These are phyloP conservation scores for Psidium friedrichsthalianum DNA, from an alignment of 345 rosid species.

Conservation along the genomic window DNA sequence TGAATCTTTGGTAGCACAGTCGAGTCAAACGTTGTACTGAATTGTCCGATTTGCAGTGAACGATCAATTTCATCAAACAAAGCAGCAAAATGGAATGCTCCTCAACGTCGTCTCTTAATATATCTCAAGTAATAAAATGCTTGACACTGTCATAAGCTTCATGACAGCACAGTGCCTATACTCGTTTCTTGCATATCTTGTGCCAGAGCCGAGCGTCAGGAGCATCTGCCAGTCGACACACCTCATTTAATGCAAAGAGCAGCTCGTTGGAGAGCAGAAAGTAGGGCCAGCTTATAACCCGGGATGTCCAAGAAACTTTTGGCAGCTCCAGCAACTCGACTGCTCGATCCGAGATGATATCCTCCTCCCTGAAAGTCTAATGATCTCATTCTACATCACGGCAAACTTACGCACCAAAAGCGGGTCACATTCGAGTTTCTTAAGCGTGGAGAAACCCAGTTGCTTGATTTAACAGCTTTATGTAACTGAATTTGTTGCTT, in stretches of 20 bases:
- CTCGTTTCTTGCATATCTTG: slow-evolving; percentile 81
- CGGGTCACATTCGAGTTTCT: slow-evolving; percentile 82
- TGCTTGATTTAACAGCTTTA: neutral
- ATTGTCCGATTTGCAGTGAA: slow-evolving; percentile 45
- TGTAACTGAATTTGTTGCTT: neutral
- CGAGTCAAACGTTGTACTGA: slow-evolving; percentile 66
- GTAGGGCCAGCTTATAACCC: slow-evolving; percentile 86
- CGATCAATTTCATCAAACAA: slow-evolving; percentile 65
- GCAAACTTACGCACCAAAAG: slow-evolving; percentile 78
- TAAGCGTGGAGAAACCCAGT: neutral
- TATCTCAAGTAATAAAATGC: slow-evolving; percentile 57
- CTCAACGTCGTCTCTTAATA: slow-evolving; percentile 44
- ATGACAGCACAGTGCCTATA: slow-evolving; percentile 78
- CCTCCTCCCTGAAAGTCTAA: slow-evolving; percentile 84
- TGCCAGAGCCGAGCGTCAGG: slow-evolving; percentile 84
- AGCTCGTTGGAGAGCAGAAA: slow-evolving; percentile 81
- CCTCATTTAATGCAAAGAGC: slow-evolving; percentile 78
- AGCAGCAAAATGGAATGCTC: slow-evolving; percentile 57
- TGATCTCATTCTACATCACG: slow-evolving; percentile 83
- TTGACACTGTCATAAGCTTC: slow-evolving; percentile 81
- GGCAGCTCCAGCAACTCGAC: slow-evolving; percentile 82
- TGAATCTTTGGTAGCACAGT: slow-evolving; percentile 60
- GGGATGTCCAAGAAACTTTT: slow-evolving; percentile 64
- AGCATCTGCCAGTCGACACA: slow-evolving; percentile 63
- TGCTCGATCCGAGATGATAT: slow-evolving; percentile 70